Percentiles rank a stretch among this genome's conserved stretches.
Conservation (phyloP, 495 filamentous ascomycete species). For the Podospora pseudocomata region DNA sequence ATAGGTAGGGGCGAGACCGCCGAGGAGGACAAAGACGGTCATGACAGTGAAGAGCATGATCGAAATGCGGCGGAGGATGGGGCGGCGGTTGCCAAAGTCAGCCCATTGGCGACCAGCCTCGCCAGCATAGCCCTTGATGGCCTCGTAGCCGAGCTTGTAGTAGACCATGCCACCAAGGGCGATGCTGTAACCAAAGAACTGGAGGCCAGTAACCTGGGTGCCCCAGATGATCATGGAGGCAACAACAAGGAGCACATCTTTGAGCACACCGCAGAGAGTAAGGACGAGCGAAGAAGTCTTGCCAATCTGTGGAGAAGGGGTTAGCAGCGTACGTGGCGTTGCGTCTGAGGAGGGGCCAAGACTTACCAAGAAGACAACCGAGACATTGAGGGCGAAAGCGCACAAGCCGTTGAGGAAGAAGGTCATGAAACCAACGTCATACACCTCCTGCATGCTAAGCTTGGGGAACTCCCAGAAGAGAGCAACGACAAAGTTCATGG, state of each 20-base stretch:
- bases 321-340: conserved; percentile 24
- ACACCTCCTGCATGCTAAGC: conserved; percentile 67
- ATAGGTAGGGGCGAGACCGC: conserved; percentile 47
- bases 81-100: conserved; percentile 74
- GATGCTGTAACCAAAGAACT: conserved; percentile 93
- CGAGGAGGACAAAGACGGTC: conserved; percentile 65
- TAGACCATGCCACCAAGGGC: conserved; percentile 87
- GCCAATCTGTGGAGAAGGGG: conserved; percentile 65
- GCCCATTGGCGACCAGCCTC: conserved; percentile 73
- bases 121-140: conserved; percentile 71
- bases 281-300: conserved; percentile 95
- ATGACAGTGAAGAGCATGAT: conserved; percentile 58
- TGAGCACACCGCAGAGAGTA: conserved; percentile 95
- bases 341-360: neutral
- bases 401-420: conserved; percentile 77
- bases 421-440: conserved; percentile 67
- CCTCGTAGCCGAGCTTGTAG: conserved; percentile 92
- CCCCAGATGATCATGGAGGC: conserved; percentile 89
- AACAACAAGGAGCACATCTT: conserved; percentile 91
- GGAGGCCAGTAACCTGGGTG: conserved; percentile 73
- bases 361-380: conserved; percentile 89
- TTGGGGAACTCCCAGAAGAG: conserved; percentile 74
- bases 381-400: conserved; percentile 87
- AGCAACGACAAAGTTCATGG: conserved; percentile 79
- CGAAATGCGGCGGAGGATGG: conserved; percentile 70